Conservation (phyloP, 225 moss, liverwort and hornwort genomes). For the Physcomitrium patens region DNA sequence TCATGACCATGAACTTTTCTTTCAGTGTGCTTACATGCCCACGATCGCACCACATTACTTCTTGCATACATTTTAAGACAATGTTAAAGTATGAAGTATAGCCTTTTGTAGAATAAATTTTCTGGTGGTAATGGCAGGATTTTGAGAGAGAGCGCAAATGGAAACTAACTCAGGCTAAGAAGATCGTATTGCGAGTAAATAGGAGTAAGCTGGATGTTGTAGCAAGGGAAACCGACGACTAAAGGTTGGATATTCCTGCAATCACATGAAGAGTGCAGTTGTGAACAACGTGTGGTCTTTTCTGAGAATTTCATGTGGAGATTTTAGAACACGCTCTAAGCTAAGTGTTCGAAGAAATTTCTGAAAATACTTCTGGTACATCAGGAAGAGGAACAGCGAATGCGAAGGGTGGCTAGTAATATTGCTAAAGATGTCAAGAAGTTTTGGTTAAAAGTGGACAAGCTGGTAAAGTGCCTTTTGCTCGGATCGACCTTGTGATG, state of each 20-base stretch:
- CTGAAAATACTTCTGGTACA: conserved; percentile 27
- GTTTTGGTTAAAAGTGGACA: conserved; percentile 98
- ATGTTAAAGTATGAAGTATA: background rate
- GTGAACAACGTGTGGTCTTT: conserved; percentile 9
- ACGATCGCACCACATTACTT: background rate
- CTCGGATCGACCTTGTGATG: background rate
- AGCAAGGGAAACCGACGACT: conserved; percentile 79
- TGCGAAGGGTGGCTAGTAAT: conserved; percentile 84
- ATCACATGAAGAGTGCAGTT: background rate
- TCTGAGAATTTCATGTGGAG: conserved; percentile 12
- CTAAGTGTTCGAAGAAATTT: conserved; percentile 15
- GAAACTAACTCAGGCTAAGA: conserved; percentile 98
- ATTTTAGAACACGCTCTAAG: background rate
- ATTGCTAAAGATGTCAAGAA: conserved; percentile 98
- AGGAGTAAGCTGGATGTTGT: conserved; percentile 93
- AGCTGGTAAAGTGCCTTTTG: conserved; percentile 66
- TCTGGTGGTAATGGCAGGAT: conserved; percentile 66
- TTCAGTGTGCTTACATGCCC: background rate
- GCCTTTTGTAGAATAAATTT: background rate
- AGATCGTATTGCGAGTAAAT: conserved; percentile 80
- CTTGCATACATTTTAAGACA: background rate
- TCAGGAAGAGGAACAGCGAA: conserved; percentile 96
- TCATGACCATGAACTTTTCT: too few species aligned
- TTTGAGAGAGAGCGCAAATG: conserved; percentile 98
- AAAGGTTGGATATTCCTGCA: conserved; percentile 57